phyloP scores from a whole-genome alignment of 2,329 filamentous ascomycete species.

The Cadophora gregata region DNA sequence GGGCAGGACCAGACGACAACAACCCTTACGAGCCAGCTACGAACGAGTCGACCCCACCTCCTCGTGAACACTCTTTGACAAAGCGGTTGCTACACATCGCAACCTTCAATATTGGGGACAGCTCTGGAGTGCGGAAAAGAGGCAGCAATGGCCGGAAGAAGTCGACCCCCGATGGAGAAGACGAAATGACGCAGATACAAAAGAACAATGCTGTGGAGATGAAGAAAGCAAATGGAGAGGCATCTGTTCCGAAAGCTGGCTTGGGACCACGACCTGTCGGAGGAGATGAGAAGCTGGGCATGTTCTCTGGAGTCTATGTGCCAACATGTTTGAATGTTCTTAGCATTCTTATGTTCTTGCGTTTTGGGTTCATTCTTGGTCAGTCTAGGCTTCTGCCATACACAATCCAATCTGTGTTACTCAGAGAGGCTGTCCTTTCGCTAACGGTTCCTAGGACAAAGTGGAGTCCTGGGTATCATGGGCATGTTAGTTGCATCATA shows the following conservation, averaged over 20 bases:
- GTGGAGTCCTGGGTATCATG: constrained; percentile 80
- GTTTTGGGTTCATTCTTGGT: constrained; percentile 84
- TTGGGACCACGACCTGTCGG: constrained; percentile 48
- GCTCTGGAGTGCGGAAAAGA: constrained; percentile 22
- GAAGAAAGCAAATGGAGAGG: constrained; percentile 42
- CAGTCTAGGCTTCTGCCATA: not conserved
- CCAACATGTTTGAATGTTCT: constrained; percentile 89
- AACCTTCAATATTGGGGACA: constrained; percentile 24
- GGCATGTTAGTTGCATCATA: constrained; percentile 79
- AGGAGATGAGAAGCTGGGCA: constrained; percentile 69
- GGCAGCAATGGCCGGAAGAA: constrained; percentile 26
- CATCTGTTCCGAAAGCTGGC: constrained; percentile 46
- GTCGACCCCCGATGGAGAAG: constrained; percentile 25
- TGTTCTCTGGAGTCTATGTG: constrained; percentile 81
- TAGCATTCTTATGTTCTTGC: constrained; percentile 90
- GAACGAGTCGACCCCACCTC: constrained; percentile 36
- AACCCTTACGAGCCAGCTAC: constrained; percentile 41
- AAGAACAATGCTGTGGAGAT: constrained; percentile 37
- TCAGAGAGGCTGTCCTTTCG: not conserved
- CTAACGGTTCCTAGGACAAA: constrained; percentile 52
- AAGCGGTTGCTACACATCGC: constrained; percentile 35
- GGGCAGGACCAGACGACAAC: not conserved
- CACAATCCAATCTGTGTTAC: too few relatives aligned
- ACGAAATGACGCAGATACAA: constrained; percentile 30
- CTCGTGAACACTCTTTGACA: constrained; percentile 37